Base-by-base conservation (phyloP, 2,329 filamentous ascomycete genomes). In the Huntiella decipiens region DNA sequence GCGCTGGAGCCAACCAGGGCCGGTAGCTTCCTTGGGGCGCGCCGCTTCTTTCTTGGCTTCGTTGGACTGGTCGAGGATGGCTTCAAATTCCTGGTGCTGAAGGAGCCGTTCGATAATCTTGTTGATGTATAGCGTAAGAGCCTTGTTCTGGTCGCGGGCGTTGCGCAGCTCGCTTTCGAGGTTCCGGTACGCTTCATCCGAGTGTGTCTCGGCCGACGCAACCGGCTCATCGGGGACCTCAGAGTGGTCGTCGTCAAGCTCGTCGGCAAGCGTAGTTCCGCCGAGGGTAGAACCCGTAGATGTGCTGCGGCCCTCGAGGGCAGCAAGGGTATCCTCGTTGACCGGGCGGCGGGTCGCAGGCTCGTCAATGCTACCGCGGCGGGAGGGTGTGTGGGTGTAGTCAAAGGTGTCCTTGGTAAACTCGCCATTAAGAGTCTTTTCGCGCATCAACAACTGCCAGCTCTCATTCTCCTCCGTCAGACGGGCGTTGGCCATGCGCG, bases 401-500 rank as follows among this genome's bases (percentile, higher is more conserved):
- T 83, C 76, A 60, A 93, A 85, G 56, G 88, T 82, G 54, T 73
- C 81, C 57, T 81, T 85, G 56, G 74, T 73, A 58, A 95, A 88
- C 58, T 96, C 88, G 28, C 91, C 91, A 58, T 92, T 94, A 49
- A 98, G 72, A 1, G 91, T 96, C 68, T 86, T 88, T 61, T 96
- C 87, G 57, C 86, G 85, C 17, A 98, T 75, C 13, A 98, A 75
- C 34, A 96, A 73, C 62, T 96, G 88, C 63, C 94, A 98, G 63
- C 86, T 93, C 63, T 98, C 91, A 56, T 96, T 96, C 62, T 98
- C 91, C 63, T 98, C 91, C 82, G 95, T 91, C 52, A 98, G 68
- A 39, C 87, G 77, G 48, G 91, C 91, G 58, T 96, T 98, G 53
- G 86, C 82, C 81, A 96, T 91, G 56, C 87, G 84, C 35, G 85